Conservation (phyloP, 1,284 basidiomycete species). For the Megacollybia platyphylla region DNA sequence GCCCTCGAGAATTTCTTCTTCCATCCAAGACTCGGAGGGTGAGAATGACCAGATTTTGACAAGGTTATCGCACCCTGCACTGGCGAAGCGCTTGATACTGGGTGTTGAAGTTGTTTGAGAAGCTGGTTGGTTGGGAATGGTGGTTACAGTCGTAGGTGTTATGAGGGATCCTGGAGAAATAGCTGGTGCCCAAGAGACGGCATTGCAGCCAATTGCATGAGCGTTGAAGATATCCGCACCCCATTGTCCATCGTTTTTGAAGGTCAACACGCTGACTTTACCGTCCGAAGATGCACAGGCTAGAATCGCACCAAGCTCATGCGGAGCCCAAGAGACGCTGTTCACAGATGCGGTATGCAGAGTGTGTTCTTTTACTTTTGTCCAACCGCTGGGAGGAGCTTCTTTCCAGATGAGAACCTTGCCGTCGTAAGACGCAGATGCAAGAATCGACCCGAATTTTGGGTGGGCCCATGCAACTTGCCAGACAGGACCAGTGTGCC, state of each 20-base stretch:
- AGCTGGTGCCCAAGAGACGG: conserved; percentile 97
- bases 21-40: conserved; percentile 76
- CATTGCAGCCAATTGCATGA: conserved; percentile 94
- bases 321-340: conserved; percentile 96
- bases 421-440: conserved; percentile 96
- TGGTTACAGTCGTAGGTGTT: conserved; percentile 37
- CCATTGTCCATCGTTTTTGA: conserved; percentile 96
- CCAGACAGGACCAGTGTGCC: conserved; percentile 97
- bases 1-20: conserved; percentile 80
- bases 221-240: conserved; percentile 92
- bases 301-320: conserved; percentile 92
- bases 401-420: conserved; percentile 99
- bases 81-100: conserved; percentile 79
- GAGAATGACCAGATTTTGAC: conserved; percentile 91
- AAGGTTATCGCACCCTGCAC: conserved; percentile 91
- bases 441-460: conserved; percentile 91
- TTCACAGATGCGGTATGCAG: conserved; percentile 95
- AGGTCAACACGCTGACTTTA: conserved; percentile 92
- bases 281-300: conserved; percentile 98
- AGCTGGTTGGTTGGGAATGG: conserved; percentile 29
- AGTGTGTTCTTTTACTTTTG: conserved; percentile 93
- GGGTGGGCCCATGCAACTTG: conserved; percentile 99
- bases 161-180: conserved; percentile 76
- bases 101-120: conserved; percentile 21
- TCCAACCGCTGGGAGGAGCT: conserved; percentile 60